Conservation (phyloP, 202 grass and related monocot species). For the Saccharum hybrid region DNA sequence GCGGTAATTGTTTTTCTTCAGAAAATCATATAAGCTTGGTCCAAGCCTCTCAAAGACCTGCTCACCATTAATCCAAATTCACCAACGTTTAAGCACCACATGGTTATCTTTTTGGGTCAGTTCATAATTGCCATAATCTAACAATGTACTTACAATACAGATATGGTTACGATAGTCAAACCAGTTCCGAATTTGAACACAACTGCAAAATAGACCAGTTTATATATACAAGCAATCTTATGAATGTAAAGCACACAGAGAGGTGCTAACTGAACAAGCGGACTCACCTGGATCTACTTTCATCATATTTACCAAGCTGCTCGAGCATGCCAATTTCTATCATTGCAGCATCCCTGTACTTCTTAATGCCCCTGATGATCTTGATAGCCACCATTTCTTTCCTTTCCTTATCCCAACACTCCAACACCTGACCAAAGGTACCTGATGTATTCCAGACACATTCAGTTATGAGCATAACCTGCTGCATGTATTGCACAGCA, state of each 20-base stretch:
- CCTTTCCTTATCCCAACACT: conserved; percentile 94
- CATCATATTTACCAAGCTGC: conserved; percentile 86
- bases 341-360: conserved; percentile 97
- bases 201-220: conserved; percentile 98
- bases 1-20: conserved; percentile 98
- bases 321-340: conserved; percentile 94
- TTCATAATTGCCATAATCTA: conserved; percentile 70
- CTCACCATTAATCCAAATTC: conserved; percentile 85
- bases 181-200: conserved; percentile 99
- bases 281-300: conserved; percentile 68
- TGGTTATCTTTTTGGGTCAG: conserved; percentile 53
- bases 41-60: conserved; percentile 99
- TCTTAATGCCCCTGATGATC: conserved; percentile 87
- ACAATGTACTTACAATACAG: conserved; percentile 98
- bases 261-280: conserved; percentile 19
- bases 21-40: conserved; percentile 98
- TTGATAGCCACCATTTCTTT: conserved; percentile 98
- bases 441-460: conserved; percentile 61
- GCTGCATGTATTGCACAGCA: conserved; percentile 1
- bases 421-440: conserved; percentile 98
- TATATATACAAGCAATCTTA: conserved; percentile 67
- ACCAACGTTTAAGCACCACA: conserved; percentile 68
- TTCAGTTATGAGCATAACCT: conserved; percentile 31
- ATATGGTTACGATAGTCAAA: conserved; percentile 99
- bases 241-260: conserved; percentile 16